A percentile compares a stretch with the other conserved stretches of the same genome.
These are phyloP conservation scores for Saccharomycopsis capsularis DNA, from an alignment of 805 yeast genomes.

Conservation along the genomic window DNA sequence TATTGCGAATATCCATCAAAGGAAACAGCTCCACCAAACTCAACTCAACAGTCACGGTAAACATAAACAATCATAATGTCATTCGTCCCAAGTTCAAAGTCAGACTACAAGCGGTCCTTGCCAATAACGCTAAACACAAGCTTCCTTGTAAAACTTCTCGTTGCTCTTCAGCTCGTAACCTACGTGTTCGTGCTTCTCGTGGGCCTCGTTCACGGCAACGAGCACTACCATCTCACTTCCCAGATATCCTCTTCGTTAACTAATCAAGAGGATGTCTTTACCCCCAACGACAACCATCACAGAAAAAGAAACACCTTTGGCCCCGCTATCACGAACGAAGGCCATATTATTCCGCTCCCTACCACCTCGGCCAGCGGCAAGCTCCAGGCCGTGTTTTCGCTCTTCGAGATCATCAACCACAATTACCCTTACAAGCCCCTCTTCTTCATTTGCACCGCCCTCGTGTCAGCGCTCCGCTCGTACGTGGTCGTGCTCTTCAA, in stretches of 20 bases:
- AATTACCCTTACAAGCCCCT: conserved; percentile 16
- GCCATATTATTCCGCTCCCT: neutral
- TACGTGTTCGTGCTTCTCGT: conserved; percentile 8
- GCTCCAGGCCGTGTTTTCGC: conserved; percentile 11
- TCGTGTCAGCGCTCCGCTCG: conserved; percentile 10
- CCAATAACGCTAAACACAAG: conserved; percentile 8
- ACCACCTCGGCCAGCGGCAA: conserved; percentile 7
- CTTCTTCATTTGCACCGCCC: conserved; percentile 7
- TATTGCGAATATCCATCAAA: no score
- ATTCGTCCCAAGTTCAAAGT: conserved; percentile 6
- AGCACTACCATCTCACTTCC: conserved; percentile 8
- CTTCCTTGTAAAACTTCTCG: neutral
- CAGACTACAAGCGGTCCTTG: conserved; percentile 1
- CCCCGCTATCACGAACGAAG: neutral
- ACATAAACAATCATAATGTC: neutral
- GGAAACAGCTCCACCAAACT: no score
- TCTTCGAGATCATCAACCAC: conserved; percentile 19
- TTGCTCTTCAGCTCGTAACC: conserved; percentile 2
- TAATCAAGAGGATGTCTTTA: neutral
- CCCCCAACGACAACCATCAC: neutral
- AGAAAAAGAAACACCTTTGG: no score
- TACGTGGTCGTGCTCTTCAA: neutral
- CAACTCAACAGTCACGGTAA: neutral
- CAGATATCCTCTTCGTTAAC: no score
- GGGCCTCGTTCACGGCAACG: conserved; percentile 2